A percentile compares a stretch with the other conserved stretches of the same genome.
phyloP scores from a whole-genome alignment of 108 stramenopile species.

The Mediolabrus comicus region DNA sequence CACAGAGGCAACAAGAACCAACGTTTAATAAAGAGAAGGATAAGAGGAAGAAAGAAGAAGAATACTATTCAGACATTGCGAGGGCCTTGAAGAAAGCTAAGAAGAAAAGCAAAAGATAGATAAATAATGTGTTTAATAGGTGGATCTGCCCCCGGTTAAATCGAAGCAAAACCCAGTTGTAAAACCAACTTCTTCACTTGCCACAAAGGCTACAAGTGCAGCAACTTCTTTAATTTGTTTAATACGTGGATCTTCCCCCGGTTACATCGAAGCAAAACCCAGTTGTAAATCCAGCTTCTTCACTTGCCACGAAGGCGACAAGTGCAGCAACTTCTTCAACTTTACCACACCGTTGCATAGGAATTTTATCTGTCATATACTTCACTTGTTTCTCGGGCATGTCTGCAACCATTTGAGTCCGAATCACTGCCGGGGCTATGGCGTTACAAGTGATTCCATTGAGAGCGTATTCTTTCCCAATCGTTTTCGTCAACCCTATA shows the following conservation, averaged over 20 bases:
- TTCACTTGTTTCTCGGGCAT: slow-evolving; percentile 66
- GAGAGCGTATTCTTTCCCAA: slow-evolving; percentile 79
- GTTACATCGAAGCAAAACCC: slow-evolving; percentile 66
- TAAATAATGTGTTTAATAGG: background rate
- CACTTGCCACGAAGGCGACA: slow-evolving; percentile 53
- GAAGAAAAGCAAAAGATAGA: background rate
- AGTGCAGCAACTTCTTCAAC: slow-evolving; percentile 57
- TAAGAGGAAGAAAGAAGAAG: background rate
- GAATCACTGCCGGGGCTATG: slow-evolving; percentile 68
- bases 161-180: slow-evolving; percentile 68
- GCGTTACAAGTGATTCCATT: slow-evolving; percentile 73
- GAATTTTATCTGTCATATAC: slow-evolving; percentile 76
- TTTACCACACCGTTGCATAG: slow-evolving; percentile 67
- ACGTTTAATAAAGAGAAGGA: background rate
- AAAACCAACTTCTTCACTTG: slow-evolving; percentile 54
- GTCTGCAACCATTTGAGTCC: slow-evolving; percentile 68
- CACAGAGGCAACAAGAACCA: background rate
- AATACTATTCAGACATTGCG: background rate
- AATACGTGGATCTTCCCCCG: slow-evolving; percentile 59
- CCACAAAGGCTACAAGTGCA: slow-evolving; percentile 52
- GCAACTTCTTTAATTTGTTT: slow-evolving; percentile 53
- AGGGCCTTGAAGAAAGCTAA: background rate
- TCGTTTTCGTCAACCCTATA: slow-evolving; percentile 68
- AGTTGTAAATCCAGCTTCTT: slow-evolving; percentile 59
- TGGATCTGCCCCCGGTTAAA: slow-evolving; percentile 58